Conservation (phyloP, 129 eudicot genomes). For the Centella asiatica region DNA sequence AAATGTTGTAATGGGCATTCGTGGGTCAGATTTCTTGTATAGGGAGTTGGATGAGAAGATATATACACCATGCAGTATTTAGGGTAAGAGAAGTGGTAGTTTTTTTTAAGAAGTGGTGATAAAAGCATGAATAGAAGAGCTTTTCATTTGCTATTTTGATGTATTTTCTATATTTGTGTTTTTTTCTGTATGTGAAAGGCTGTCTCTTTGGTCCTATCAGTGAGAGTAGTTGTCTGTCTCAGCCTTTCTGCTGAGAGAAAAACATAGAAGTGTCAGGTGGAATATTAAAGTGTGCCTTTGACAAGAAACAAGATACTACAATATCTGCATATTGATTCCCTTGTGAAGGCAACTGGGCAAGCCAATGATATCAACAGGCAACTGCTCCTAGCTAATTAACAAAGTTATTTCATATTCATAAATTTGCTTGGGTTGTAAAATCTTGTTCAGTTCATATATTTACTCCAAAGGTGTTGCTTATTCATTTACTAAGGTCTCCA, state of each 20-base stretch:
- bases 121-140: not conserved
- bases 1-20: constrained; percentile 3
- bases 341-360: not conserved
- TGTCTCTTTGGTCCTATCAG: constrained; percentile 10
- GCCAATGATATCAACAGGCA: not conserved
- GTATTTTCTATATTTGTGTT: not conserved
- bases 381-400: not conserved
- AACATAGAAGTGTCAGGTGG: constrained; percentile 8
- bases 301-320: constrained; percentile 4
- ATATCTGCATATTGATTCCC: constrained; percentile 4
- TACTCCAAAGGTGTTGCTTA: too few relatives aligned
- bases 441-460: too few relatives aligned
- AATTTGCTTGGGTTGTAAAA: not conserved
- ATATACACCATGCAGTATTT: not conserved
- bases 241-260: not conserved
- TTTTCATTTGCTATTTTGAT: constrained; percentile 2
- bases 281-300: not conserved
- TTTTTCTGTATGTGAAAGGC: constrained; percentile 3
- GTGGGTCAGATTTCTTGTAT: constrained; percentile 4
- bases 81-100: constrained; percentile 13
- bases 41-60: constrained; percentile 4
- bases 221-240: constrained; percentile 12
- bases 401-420: not conserved
- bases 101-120: constrained; percentile 16
- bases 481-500: too few relatives aligned